phyloP scores from a whole-genome alignment of 305 asterid species.

The Solanum hybrid region DNA sequence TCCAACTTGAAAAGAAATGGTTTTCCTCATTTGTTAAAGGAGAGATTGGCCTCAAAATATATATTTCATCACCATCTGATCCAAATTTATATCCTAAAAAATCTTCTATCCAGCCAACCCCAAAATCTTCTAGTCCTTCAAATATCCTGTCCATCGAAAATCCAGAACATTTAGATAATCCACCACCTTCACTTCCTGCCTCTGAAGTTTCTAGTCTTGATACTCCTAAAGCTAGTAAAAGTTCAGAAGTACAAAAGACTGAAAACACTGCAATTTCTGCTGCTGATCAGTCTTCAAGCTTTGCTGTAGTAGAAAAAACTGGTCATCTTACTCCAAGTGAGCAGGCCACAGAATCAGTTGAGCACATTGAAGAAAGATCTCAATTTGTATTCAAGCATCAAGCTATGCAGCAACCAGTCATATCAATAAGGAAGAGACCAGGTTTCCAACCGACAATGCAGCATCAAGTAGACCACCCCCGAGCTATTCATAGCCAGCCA shows the following conservation, averaged over 20 bases:
- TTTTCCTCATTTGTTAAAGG: constrained; percentile 42
- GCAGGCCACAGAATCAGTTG: background rate
- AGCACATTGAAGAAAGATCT: background rate
- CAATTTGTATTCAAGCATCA: constrained; percentile 5
- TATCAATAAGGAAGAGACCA: constrained; percentile 9
- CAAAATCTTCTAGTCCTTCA: constrained; percentile 9
- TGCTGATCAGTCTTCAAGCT: constrained; percentile 7
- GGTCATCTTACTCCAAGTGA: background rate
- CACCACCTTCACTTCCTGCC: constrained; percentile 6
- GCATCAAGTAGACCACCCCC: constrained; percentile 19
- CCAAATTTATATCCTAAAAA: constrained; percentile 12
- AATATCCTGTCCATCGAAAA: constrained; percentile 8
- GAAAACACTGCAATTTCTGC: constrained; percentile 4
- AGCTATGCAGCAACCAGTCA: constrained; percentile 9
- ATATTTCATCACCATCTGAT: constrained; percentile 28
- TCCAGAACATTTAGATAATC: background rate
- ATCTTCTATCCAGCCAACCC: background rate
- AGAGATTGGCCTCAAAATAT: constrained; percentile 59
- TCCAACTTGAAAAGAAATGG: constrained; percentile 47
- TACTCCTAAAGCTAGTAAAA: constrained; percentile 7
- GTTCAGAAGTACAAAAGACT: constrained; percentile 4
- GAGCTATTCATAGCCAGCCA: background rate
- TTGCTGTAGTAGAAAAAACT: constrained; percentile 5
- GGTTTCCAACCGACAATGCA: constrained; percentile 26
- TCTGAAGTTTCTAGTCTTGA: constrained; percentile 8